phyloP scores from a whole-genome alignment of 2,329 filamentous ascomycete genomes.

The Fusarium phyllophilum region DNA sequence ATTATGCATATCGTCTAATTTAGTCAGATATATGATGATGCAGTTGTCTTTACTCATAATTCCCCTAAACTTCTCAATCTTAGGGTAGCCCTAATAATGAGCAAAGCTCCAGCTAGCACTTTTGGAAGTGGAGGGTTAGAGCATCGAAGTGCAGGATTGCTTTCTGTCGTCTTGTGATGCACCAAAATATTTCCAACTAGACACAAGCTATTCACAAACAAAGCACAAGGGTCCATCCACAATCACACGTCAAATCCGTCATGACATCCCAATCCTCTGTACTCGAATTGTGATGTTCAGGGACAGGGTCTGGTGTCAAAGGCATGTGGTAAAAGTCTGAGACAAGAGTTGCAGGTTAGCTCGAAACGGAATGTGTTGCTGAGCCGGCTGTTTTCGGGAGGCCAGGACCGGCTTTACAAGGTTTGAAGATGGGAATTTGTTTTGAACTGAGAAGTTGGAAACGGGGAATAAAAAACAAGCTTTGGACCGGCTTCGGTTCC shows the following conservation, averaged over 20 bases:
- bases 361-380: neutral
- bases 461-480: constrained; percentile 21
- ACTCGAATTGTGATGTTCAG: constrained; percentile 4
- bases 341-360: constrained; percentile 27
- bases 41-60: neutral
- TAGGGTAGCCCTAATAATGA: no score
- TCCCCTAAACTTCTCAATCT: neutral
- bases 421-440: neutral
- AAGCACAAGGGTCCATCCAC: constrained; percentile 36
- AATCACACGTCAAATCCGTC: constrained; percentile 14
- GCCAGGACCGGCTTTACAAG: neutral
- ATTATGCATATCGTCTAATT: neutral
- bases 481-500: constrained; percentile 18
- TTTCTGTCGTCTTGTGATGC: constrained; percentile 1
- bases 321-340: constrained; percentile 35
- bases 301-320: constrained; percentile 34
- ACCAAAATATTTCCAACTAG: neutral
- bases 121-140: neutral
- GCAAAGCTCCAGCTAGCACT: neutral
- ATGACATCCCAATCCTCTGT: neutral
- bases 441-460: constrained; percentile 6
- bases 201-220: neutral
- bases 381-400: constrained; percentile 23
- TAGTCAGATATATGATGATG: neutral
- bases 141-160: neutral